Percentiles rank a stretch among this genome's conserved stretches.
Conservation (phyloP, 208 protist species). For the Crithidia sp. region DNA sequence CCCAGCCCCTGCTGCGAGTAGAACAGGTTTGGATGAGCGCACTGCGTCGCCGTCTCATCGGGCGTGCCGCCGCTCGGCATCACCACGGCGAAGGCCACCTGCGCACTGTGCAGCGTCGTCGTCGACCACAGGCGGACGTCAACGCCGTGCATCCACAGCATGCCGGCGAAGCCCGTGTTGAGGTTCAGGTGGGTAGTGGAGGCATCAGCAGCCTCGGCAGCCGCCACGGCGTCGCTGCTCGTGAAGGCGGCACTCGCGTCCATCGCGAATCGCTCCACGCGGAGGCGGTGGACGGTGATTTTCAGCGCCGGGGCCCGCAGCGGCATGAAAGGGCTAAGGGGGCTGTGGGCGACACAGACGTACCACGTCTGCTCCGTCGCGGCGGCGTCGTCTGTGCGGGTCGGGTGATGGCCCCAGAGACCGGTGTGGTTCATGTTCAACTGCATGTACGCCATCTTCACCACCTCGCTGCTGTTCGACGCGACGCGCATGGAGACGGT, state of each 20-base stretch:
- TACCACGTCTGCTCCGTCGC: slow-evolving; percentile 47
- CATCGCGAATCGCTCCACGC: slow-evolving; percentile 35
- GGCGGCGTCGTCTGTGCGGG: slow-evolving; percentile 24
- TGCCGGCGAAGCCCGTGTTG: slow-evolving; percentile 64
- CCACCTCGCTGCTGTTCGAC: neutral
- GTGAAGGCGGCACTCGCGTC: slow-evolving; percentile 29
- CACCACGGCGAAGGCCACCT: slow-evolving; percentile 50
- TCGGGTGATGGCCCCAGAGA: slow-evolving; percentile 54
- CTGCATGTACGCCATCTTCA: slow-evolving; percentile 55
- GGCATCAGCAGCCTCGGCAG: slow-evolving; percentile 22
- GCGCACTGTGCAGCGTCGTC: slow-evolving; percentile 47
- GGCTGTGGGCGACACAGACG: slow-evolving; percentile 64
- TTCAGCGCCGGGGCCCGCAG: slow-evolving; percentile 31
- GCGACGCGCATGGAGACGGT: slow-evolving; percentile 29
- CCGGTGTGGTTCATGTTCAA: slow-evolving; percentile 77
- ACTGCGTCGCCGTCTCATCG: slow-evolving; percentile 55
- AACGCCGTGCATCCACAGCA: slow-evolving; percentile 63
- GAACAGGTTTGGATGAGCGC: slow-evolving; percentile 59
- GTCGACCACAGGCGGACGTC: slow-evolving; percentile 62
- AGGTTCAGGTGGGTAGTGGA: slow-evolving; percentile 50
- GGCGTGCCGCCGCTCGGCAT: slow-evolving; percentile 36
- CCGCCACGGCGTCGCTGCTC: slow-evolving; percentile 27
- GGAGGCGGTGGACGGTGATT: slow-evolving; percentile 51
- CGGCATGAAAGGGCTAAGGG: slow-evolving; percentile 45
- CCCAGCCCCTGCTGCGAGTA: slow-evolving; percentile 51